Conservation (phyloP, 2,329 filamentous ascomycete species). For the Cytospora schulzeri region DNA sequence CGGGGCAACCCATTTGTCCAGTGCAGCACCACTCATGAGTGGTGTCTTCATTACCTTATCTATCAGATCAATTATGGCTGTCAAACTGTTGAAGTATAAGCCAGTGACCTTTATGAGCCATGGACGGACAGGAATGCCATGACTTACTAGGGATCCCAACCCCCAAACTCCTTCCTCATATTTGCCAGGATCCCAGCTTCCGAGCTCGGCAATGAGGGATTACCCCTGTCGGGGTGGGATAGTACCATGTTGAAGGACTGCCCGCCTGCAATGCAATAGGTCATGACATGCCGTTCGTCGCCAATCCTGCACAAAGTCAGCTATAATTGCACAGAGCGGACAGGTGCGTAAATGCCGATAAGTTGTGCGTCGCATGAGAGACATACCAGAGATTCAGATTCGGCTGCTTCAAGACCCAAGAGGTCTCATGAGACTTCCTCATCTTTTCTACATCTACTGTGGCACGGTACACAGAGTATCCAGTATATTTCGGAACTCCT, state of each 20-base stretch:
- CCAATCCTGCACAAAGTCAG: constrained; percentile 40
- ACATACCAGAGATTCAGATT: constrained; percentile 43
- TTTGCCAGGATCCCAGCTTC: constrained; percentile 34
- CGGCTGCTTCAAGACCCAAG: constrained; percentile 44
- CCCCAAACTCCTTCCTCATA: constrained; percentile 38
- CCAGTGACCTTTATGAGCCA: not conserved
- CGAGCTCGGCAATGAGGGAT: constrained; percentile 36
- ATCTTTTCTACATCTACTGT: constrained; percentile 43
- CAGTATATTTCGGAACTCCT: constrained; percentile 33
- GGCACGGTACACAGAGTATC: constrained; percentile 46
- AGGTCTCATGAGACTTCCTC: constrained; percentile 37
- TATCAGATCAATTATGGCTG: constrained; percentile 41
- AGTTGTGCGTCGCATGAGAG: too few relatives aligned
- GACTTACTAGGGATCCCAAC: constrained; percentile 39
- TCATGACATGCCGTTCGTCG: constrained; percentile 47
- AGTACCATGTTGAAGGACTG: constrained; percentile 50
- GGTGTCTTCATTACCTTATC: constrained; percentile 41
- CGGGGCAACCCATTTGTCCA: constrained; percentile 37
- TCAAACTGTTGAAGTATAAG: constrained; percentile 32
- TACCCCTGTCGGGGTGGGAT: constrained; percentile 42
- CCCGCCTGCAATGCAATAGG: constrained; percentile 45
- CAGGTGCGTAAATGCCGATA: not conserved
- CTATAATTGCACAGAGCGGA: not conserved
- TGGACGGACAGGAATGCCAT: accelerated
- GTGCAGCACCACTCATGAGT: constrained; percentile 31